Base-by-base conservation (phyloP, 768 basidiomycete genomes). In the Megacollybia marginata region DNA sequence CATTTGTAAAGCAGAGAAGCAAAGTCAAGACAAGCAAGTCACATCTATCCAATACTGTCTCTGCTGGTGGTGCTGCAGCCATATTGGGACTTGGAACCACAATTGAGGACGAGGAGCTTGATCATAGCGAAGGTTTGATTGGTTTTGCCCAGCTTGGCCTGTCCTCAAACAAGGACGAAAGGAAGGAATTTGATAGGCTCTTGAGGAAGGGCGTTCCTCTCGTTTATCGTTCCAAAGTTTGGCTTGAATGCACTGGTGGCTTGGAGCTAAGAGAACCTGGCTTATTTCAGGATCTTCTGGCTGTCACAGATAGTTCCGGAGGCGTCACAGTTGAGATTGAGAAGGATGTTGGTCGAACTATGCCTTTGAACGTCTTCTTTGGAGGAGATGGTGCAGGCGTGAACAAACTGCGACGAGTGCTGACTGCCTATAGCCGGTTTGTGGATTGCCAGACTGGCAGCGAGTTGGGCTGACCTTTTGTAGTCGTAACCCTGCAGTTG, bases 311-410 rank as follows among this genome's bases (percentile, higher is more conserved):
- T 28, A 72, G 65, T 1, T 63, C 68, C 23, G 78, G 68, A 36
- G 64, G 74, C 31, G 83, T 85, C 12, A 65, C 69, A 47, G 72
- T 67, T 38, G 96, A 99, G 68, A 98, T 99, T 51, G 96, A 97
- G 71, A 97, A 98, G 68, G 95, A 98, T 59, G 87, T 92, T 0
- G 84, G 87, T 53, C 67, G 87, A 74, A 89, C 93, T 58, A 86
- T 95, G 87, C 93, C 94, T 1, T 67, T 92, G 42, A 96, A 96
- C 59, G 79, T 98, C 31, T 98, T 96, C 72, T 99, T 97, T 69
- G 96, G 92, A 0, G 92, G 95, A 0, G 93, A 96, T 65, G 96
- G 96, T 0, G 89, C 83, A 0, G 96, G 96, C 2, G 93, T 97
- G 11, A 79, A 83, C 46, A 99, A 99, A 68, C 68, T 99, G 49